Conservation (phyloP, 2,329 filamentous ascomycete genomes). For the Fusarium cyanostomum region DNA sequence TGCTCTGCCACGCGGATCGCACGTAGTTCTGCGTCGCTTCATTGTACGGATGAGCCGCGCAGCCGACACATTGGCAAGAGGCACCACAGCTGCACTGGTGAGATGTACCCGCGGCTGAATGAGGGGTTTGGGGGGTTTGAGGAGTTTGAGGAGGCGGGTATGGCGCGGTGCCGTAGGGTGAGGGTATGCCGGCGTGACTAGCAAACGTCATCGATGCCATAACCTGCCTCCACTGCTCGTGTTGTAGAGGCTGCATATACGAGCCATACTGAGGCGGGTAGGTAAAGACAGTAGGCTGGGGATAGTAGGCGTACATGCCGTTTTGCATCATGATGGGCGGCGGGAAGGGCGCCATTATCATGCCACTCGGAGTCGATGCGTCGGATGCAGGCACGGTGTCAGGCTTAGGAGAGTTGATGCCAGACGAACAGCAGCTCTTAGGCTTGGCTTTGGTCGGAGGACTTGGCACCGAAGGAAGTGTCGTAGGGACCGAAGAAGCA, state of each 20-base stretch:
- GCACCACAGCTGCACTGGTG: constrained; percentile 70
- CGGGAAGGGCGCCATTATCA: constrained; percentile 51
- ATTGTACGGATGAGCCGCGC: constrained; percentile 74
- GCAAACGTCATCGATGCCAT: constrained; percentile 53
- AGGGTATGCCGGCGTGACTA: constrained; percentile 46
- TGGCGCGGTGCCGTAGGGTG: constrained; percentile 39
- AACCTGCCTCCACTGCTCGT: constrained; percentile 62
- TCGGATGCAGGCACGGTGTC: constrained; percentile 32
- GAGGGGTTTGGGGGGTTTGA: constrained; percentile 20
- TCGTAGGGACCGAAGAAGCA: constrained; percentile 14
- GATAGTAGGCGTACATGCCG: constrained; percentile 53
- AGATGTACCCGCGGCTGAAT: constrained; percentile 46
- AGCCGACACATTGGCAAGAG: constrained; percentile 73
- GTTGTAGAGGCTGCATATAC: constrained; percentile 63
- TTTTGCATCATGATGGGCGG: constrained; percentile 50
- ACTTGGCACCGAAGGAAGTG: constrained; percentile 29
- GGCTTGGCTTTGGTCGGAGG: constrained; percentile 28
- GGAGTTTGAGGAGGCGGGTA: constrained; percentile 30
- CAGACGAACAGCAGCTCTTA: constrained; percentile 46
- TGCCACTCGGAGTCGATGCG: constrained; percentile 38
- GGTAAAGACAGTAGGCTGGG: constrained; percentile 59
- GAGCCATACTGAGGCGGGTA: constrained; percentile 65
- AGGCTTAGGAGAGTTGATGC: constrained; percentile 31
- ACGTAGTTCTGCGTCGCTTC: constrained; percentile 66
- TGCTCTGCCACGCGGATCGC: constrained; percentile 57